Percentiles rank a stretch among this genome's conserved stretches.
Evolutionary conservation across 2,329 filamentous ascomycete species (phyloP).

Genomic region (Cladobotryum protrusum): DNA sequence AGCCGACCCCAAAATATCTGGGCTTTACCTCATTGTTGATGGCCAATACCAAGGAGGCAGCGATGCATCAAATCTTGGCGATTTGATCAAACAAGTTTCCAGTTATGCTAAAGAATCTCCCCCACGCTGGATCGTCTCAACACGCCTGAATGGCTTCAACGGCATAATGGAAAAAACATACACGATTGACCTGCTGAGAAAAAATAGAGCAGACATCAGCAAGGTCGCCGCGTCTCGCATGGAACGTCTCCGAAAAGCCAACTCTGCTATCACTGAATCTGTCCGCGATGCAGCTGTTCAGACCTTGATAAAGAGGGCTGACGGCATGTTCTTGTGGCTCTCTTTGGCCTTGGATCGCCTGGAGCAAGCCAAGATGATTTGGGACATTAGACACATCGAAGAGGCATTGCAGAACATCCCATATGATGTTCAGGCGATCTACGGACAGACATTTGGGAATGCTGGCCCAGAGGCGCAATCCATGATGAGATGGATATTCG

Average conservation of each 20-base stretch:
- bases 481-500: not conserved
- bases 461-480: not conserved
- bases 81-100: not conserved
- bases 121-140: conserved; percentile 1
- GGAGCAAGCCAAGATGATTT: no score
- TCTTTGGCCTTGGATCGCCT: not conserved
- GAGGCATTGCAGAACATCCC: not conserved
- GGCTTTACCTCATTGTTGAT: conserved; percentile 2
- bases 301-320: not conserved
- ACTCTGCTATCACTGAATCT: not conserved
- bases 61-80: not conserved
- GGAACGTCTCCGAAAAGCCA: not conserved
- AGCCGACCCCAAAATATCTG: not conserved
- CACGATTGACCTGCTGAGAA: not conserved
- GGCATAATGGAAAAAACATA: not conserved
- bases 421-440: not conserved
- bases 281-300: not conserved
- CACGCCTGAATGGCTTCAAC: not conserved
- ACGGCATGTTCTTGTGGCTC: conserved; percentile 3
- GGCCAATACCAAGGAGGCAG: not conserved
- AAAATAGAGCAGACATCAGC: not conserved
- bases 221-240: not conserved
- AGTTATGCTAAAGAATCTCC: not conserved
- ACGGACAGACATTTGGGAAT: not conserved
- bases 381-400: not conserved